Evolutionary conservation across 2,329 filamentous ascomycete genomes (phyloP).

Genomic region (Juglanconis sp.): DNA sequence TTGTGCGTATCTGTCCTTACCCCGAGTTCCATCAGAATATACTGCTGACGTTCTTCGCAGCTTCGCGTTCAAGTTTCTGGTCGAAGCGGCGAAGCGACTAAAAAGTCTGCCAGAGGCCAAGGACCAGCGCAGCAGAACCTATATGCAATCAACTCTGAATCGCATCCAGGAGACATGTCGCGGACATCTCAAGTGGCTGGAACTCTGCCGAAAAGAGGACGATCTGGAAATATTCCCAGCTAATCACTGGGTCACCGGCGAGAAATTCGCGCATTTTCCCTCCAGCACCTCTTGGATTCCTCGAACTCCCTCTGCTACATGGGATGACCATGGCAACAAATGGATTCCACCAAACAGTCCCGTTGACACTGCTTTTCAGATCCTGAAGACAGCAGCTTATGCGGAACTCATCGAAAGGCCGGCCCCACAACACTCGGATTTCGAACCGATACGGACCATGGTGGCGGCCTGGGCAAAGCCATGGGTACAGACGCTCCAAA

Average conservation of each 20-base stretch:
- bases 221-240: not conserved
- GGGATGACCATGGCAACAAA: too few relatives aligned
- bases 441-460: not conserved
- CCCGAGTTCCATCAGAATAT: not conserved
- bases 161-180: not conserved
- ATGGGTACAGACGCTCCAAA: not conserved
- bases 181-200: slow-evolving; percentile 1
- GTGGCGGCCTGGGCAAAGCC: too few relatives aligned
- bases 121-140: too few relatives aligned
- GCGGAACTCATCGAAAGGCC: not conserved
- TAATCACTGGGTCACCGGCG: not conserved
- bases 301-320: not conserved
- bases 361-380: not conserved
- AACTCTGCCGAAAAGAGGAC: not conserved
- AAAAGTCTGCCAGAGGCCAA: not conserved
- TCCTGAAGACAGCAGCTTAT: not conserved
- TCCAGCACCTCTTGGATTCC: not conserved
- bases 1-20: slow-evolving; percentile 3
- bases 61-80: slow-evolving; percentile 3
- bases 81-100: not conserved
- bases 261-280: not conserved
- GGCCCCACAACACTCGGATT: not conserved
- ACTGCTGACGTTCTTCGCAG: not conserved
- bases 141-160: too few relatives aligned
- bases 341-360: too few relatives aligned